Evolutionary conservation across 2,329 filamentous ascomycete species (phyloP), one percentile per base, ranked within the genome.

Genomic region (Penicillium sp.): DNA sequence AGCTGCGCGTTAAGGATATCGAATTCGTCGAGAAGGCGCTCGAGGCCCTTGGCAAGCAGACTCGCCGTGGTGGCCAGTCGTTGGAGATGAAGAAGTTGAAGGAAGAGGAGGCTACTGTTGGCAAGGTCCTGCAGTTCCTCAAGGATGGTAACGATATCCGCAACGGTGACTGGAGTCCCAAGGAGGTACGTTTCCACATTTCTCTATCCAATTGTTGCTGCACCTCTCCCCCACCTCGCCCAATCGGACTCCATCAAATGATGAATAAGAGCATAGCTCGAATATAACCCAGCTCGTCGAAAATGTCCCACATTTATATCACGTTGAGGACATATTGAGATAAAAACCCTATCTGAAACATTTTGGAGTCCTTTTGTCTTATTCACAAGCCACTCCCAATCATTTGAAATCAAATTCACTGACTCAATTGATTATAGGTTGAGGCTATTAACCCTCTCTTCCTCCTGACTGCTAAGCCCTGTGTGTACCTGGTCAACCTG

Each of bases 201-300:
- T 69, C 62, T 43, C 16, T 9, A 14, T 48, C 57, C 43, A 53
- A 66, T 63, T 60, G 58, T 67, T 59, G 55, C 55, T 43, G 57
- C 57, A 29, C 5, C 10, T 7, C n/a, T 33, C 24, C 26, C 31
- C 39, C 33, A 10, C 22, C 2, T 16, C 26, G 26, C 5, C 21
- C 22, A 44, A 22, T 26, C n/a, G 39, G 43, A 43, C 58, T 51
- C 51, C 65, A 60, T 80, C 75, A 29, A 70, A 88, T 96, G 95
- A 98, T 98, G 95, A 98, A 88, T 89, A 96, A 96, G 89, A 95
- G 92, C 91, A 87, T 84, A 82, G 90, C 91, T 93, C 90, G 90
- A 92, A 82, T 90, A 96, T 91, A 71, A 70, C 95, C 95, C 95
- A 99, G 95, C 95, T 99, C 95, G 90, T 96, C 89, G 93, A 98